These are phyloP conservation scores for Boletus smithii DNA, from an alignment of 1,284 basidiomycete species.

Conservation along the genomic window DNA sequence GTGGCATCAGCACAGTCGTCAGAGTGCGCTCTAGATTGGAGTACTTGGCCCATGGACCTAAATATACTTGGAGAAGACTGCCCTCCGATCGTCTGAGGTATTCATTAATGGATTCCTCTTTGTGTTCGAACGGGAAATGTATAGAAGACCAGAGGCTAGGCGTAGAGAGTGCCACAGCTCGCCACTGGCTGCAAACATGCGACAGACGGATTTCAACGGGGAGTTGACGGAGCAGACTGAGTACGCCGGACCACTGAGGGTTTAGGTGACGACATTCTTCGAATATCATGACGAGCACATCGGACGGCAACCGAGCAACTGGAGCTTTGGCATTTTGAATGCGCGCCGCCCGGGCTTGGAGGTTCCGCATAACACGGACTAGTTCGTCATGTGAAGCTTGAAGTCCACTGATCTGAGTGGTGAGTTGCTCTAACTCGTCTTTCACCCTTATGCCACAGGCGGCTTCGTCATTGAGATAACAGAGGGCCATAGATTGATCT, in stretches of 20 bases:
- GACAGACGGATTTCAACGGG: constrained; percentile 33
- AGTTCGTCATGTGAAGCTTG: constrained; percentile 35
- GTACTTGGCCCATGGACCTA: constrained; percentile 34
- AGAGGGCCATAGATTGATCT: constrained; percentile 23
- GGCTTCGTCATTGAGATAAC: constrained; percentile 24
- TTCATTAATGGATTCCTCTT: constrained; percentile 28
- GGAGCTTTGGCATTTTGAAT: constrained; percentile 29
- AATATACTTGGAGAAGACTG: constrained; percentile 31
- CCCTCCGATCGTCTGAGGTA: constrained; percentile 33
- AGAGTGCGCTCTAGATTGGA: constrained; percentile 29
- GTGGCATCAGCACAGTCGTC: constrained; percentile 28
- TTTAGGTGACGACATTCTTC: constrained; percentile 33
- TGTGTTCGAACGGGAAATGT: constrained; percentile 33
- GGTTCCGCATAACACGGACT: constrained; percentile 23
- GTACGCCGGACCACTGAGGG: constrained; percentile 33
- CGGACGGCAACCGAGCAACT: constrained; percentile 31
- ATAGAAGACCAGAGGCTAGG: constrained; percentile 33
- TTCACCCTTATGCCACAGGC: constrained; percentile 7
- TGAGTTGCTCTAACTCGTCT: constrained; percentile 30
- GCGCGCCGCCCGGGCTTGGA: constrained; percentile 31
- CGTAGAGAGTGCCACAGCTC: constrained; percentile 31
- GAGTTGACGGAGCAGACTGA: constrained; percentile 34
- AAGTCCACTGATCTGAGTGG: constrained; percentile 25
- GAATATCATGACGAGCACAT: constrained; percentile 33
- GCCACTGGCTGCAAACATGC: constrained; percentile 35